phyloP scores from a whole-genome alignment of 345 rosid species.

The Acer negundo region DNA sequence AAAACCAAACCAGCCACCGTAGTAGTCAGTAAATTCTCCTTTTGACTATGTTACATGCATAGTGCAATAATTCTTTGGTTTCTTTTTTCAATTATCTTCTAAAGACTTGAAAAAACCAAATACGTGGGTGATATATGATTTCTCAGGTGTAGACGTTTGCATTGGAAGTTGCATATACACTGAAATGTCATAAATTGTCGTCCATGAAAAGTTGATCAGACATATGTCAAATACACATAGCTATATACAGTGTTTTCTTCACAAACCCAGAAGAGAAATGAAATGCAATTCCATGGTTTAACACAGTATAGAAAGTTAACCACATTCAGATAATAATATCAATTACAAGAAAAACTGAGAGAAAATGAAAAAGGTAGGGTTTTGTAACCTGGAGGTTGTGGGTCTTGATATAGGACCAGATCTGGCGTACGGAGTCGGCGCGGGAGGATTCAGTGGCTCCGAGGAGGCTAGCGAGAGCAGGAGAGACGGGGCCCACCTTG shows the following conservation, averaged over 20 bases:
- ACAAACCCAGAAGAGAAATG: neutral
- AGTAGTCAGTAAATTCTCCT: no score
- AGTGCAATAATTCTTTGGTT: no score
- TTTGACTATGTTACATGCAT: no score
- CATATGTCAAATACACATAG: no score
- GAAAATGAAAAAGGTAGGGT: neutral
- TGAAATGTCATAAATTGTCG: no score
- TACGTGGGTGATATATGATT: no score
- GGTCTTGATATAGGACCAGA: conserved; percentile 79
- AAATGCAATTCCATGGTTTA: neutral
- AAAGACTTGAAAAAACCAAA: no score
- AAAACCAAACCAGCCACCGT: no score
- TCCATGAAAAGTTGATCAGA: no score
- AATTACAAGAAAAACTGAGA: neutral
- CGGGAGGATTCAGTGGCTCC: conserved; percentile 70
- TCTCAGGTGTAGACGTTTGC: no score
- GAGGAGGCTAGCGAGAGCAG: conserved; percentile 63
- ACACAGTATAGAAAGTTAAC: neutral
- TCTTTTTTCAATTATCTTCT: no score
- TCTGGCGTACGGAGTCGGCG: conserved; percentile 58
- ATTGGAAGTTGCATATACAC: no score
- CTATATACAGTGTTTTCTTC: neutral
- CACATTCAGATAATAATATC: neutral
- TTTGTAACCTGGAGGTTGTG: conserved; percentile 71
- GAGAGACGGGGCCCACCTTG: conserved; percentile 59